Base-by-base conservation (phyloP, 768 basidiomycete genomes). In the Vararia minispora region DNA sequence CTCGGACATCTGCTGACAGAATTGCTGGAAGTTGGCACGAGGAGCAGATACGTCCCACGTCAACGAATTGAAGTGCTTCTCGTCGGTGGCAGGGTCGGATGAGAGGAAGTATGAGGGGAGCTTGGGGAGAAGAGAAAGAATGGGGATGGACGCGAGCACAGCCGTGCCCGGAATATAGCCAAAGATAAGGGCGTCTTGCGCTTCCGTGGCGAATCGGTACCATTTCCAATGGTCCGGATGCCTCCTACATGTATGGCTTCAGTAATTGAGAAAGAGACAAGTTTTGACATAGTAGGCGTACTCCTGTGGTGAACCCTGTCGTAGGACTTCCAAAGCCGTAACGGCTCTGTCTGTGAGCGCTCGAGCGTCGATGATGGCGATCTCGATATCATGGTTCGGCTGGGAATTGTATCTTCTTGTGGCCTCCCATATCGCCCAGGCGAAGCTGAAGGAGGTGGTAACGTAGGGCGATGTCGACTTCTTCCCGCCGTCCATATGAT, bases 341-440 rank as follows among this genome's bases (percentile, higher is more conserved):
- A 73, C 66, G 21, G 76, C 72, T 44, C 69, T 64, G 26, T 65
- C 69, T 11, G 66, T 58, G 22, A 87, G 57, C 36, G 73, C 69
- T 33, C 59, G 60, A 3, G 79, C 73, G 60, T 86, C 82, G 51
- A 87, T 85, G 40, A 87, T 63, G 11, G 84, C 83, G 44, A 87
- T 83, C 54, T 86, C 71, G 21, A 87, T 61, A 40, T 81, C 74
- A 44, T 83, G 79, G 55, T 87, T 86, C 37, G 84, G 59, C 27
- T 75, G 76, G 26, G 66, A 59, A 48, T 77, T 73, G 51, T 81
- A 83, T n/a, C 84, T 73, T 40, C 79, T 65, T 16, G 79, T 66
- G 4, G 82, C 84, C 53, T 87, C 84, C 81, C 81, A 87, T 26
- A 86, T 66, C 6, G 81, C 75, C 84, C 84, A 87, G 26, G 69